These are phyloP conservation scores for Nannochloropsis oceanica DNA, from an alignment of 108 stramenopile species.

Conservation along the genomic window DNA sequence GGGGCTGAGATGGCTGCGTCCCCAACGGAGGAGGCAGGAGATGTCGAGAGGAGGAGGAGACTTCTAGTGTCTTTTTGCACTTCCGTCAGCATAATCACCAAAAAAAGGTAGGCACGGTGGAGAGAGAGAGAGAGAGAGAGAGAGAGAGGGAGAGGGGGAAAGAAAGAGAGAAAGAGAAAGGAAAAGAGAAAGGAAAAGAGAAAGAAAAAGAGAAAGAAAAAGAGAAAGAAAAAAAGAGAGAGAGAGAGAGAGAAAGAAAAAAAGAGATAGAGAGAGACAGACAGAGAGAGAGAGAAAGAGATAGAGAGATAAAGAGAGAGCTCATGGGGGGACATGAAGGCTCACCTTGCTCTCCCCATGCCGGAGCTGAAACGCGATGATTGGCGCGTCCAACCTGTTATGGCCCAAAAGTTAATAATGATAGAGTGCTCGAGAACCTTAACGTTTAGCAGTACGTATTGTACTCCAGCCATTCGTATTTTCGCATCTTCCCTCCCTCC, in stretches of 20 bases:
- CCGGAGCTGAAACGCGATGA: constrained; percentile 23
- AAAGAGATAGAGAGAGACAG: not conserved
- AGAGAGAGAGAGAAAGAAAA: not conserved
- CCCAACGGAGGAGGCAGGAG: too few relatives aligned
- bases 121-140: not conserved
- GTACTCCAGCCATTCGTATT: not conserved
- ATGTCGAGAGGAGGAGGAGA: too few relatives aligned
- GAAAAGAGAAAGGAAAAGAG: too few relatives aligned
- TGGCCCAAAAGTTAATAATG: too few relatives aligned
- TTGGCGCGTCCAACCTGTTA: constrained; percentile 5
- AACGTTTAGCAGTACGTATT: too few relatives aligned
- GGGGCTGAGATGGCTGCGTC: not conserved
- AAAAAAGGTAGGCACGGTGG: not conserved
- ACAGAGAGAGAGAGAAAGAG: not conserved
- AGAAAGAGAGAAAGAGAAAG: not conserved
- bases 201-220: not conserved
- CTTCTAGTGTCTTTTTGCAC: too few relatives aligned
- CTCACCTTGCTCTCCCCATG: constrained; percentile 12
- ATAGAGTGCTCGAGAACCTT: too few relatives aligned
- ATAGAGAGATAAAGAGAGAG: not conserved
- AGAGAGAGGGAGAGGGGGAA: not conserved
- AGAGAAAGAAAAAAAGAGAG: not conserved
- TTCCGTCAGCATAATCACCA: too few relatives aligned
- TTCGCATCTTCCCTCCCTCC: not conserved
- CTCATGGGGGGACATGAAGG: not conserved